A percentile compares a stretch with the other conserved stretches of the same genome.
Conservation (phyloP, 208 protist species). For the Trypanosoma lewisi region DNA sequence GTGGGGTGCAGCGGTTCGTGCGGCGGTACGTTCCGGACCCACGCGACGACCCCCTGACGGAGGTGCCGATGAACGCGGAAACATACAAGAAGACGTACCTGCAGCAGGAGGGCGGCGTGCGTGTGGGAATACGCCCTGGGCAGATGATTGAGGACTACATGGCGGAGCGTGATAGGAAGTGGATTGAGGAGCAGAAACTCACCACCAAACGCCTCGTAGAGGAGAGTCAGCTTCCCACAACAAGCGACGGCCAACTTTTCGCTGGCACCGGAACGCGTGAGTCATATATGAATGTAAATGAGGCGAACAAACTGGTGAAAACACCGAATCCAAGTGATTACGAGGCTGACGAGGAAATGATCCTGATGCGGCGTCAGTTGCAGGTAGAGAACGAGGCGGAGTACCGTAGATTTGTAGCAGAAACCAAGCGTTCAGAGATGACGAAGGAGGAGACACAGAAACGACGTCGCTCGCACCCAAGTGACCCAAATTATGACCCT, state of each 20-base stretch:
- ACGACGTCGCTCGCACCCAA: conserved; percentile 73
- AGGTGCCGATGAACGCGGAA: conserved; percentile 68
- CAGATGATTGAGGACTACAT: conserved; percentile 89
- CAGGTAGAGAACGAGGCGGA: conserved; percentile 87
- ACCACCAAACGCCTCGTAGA: conserved; percentile 33
- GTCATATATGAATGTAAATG: conserved; percentile 70
- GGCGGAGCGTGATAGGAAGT: conserved; percentile 73
- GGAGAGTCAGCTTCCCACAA: conserved; percentile 50
- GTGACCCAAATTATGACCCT: conserved; percentile 86
- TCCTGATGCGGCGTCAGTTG: conserved; percentile 76
- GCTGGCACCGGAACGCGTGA: conserved; percentile 47
- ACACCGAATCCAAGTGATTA: conserved; percentile 62
- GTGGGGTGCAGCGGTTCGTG: conserved; percentile 52
- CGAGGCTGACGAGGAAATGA: conserved; percentile 81
- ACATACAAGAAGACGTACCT: conserved; percentile 61
- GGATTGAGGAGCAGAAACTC: conserved; percentile 54
- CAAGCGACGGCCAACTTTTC: conserved; percentile 73
- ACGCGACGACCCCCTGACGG: conserved; percentile 76
- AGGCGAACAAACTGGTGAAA: conserved; percentile 59
- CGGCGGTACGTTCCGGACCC: conserved; percentile 79
- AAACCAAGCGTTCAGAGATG: conserved; percentile 72
- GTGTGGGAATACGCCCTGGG: conserved; percentile 76
- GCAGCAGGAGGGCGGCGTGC: conserved; percentile 73
- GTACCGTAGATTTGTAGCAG: conserved; percentile 84
- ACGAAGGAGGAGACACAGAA: conserved; percentile 60